These are phyloP conservation scores for Scortechinia acanthostroma DNA, from an alignment of 2,329 filamentous ascomycete species.

Conservation along the genomic window DNA sequence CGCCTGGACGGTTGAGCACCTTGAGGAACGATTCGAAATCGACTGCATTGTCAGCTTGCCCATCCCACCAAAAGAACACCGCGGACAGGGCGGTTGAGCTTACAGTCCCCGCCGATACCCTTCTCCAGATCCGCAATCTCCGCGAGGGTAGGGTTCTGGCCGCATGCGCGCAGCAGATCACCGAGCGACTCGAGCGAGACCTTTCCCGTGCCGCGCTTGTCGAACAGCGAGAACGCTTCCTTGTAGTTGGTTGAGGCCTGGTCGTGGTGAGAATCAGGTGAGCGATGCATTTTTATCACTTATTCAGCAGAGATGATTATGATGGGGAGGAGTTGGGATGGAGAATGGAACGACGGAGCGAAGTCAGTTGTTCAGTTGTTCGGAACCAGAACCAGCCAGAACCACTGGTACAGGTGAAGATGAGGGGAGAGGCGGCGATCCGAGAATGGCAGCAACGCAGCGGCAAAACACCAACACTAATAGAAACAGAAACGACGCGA, in stretches of 20 bases:
- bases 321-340: neutral
- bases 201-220: constrained; percentile 65
- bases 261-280: neutral
- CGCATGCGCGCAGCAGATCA: constrained; percentile 62
- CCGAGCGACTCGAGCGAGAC: constrained; percentile 56
- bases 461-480: neutral
- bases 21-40: constrained; percentile 65
- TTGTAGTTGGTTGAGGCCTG: constrained; percentile 56
- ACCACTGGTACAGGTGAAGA: too few relatives aligned
- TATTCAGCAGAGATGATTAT: neutral
- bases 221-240: constrained; percentile 69
- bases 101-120: constrained; percentile 47
- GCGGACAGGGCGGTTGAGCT: constrained; percentile 16
- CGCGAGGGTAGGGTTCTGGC: constrained; percentile 63
- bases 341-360: too few relatives aligned
- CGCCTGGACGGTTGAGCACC: constrained; percentile 63
- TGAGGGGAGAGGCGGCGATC: neutral
- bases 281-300: neutral
- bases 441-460: neutral
- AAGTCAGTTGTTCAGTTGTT: too few relatives aligned
- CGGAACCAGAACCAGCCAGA: too few relatives aligned
- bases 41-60: constrained; percentile 29
- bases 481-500: neutral
- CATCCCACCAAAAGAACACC: neutral
- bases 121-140: constrained; percentile 58